Evolutionary conservation across 805 yeast species (phyloP).

Genomic region (Hanseniaspora opuntiae): DNA sequence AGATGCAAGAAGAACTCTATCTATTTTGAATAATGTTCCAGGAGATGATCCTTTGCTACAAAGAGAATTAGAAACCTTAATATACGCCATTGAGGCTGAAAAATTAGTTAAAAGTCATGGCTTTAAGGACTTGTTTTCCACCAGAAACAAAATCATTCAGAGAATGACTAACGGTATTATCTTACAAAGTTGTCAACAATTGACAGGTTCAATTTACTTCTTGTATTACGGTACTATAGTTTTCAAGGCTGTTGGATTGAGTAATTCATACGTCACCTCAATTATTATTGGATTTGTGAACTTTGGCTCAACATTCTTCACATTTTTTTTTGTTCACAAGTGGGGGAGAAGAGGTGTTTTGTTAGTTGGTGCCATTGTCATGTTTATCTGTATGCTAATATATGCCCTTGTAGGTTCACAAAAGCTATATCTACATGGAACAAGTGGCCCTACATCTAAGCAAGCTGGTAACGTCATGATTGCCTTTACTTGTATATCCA

Average conservation of each 20-base stretch:
- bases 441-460: conserved; percentile 27
- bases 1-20: conserved; percentile 50
- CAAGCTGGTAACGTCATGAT: conserved; percentile 59
- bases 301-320: conserved; percentile 42
- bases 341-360: conserved; percentile 40
- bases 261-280: conserved; percentile 46
- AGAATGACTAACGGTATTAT: conserved; percentile 38
- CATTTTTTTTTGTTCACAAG: conserved; percentile 39
- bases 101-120: conserved; percentile 48
- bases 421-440: conserved; percentile 30
- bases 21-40: conserved; percentile 43
- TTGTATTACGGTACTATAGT: conserved; percentile 55
- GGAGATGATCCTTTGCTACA: conserved; percentile 42
- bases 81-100: conserved; percentile 50
- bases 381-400: conserved; percentile 32
- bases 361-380: conserved; percentile 37
- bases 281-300: conserved; percentile 48
- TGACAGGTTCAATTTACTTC: conserved; percentile 54
- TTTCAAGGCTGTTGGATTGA: conserved; percentile 47
- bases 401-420: conserved; percentile 54
- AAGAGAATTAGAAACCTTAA: conserved; percentile 42
- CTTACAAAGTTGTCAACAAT: conserved; percentile 52
- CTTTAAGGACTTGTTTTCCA: conserved; percentile 53
- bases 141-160: conserved; percentile 46
- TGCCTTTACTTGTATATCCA: conserved; percentile 53